Evolutionary conservation across 192 early-diverging fungal genomes (phyloP), one percentile per base, ranked within the genome.

Genomic region (Backusella westeae): DNA sequence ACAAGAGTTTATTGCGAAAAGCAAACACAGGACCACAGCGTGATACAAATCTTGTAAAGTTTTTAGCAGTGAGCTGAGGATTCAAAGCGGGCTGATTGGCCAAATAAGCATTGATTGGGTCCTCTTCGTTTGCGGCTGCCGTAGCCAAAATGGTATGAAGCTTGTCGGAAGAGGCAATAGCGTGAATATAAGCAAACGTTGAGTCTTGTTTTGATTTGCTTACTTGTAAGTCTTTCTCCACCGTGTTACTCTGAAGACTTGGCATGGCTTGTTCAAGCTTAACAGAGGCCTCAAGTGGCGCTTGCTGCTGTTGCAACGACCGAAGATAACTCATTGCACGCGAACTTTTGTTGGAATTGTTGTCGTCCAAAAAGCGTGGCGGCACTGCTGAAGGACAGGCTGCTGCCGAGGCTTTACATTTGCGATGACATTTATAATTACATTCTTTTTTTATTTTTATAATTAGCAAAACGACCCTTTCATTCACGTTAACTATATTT

Each of bases 1-100:
- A 83, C 23, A 86, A 78, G 34, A 92, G 70, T 26, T 66, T 72
- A 72, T 94, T 91, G 74, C 92, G 88, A 71, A 89, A 84, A 46
- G 80, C 85, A 73, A 95, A 92, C 26, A 93, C 71, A 34, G 86
- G 87, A 0, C 91, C 87, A 34, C 91, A 82, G 29, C 91, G 86
- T 49, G 89, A 81, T 0, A 94, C 90, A 80, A 95, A 93, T 41
- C 85, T 79, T 38, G 89, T 86, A 69, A 92, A 92, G 75, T 93
- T 94, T 56, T 86, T 85, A 1, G 91, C 90, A 1, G 91, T 92
- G 6, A 85, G 82, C 34, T 93, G 82, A 8, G 92, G 87, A 79
- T 91, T 88, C 26, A 95, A 67, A 0, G 90, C 44, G 5, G 76
- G 72, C 32, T 71, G 67, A 10, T 14, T 56, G 17, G 73, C 69